Base-by-base conservation (phyloP, 2,329 filamentous ascomycete species). In the Kalmusia sp. region DNA sequence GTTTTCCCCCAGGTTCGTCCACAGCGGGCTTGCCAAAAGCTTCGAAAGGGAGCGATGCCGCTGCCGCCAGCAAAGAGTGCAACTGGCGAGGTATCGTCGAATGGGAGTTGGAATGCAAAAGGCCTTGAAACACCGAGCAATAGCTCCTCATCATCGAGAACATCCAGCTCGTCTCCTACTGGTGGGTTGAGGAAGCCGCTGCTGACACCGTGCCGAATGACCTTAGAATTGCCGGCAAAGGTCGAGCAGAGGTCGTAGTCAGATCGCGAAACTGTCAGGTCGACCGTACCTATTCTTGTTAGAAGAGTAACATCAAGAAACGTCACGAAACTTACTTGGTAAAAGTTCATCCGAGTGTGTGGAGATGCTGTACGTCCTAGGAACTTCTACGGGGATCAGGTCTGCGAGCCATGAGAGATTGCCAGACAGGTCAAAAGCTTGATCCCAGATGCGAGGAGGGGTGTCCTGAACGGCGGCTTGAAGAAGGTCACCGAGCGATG, bases 171-270 rank as follows among this genome's bases (percentile, higher is more conserved):
- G 1, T 79, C 77, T 27, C 62, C 64, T 1, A 79, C 68, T n/a
- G 66, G 67, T 0, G 81, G 82, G 48, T 84, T 84, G n/a, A 84
- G 71, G 60, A 83, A 84, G 4, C 80, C 80, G 50, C 81, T 84
- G 14, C 79, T 79, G 1, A 84, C 80, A 8, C 81, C 82, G 5
- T 77, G 73, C 2, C 80, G 75, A 1, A 61, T 59, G 14, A 61
- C 48, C 37, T 62, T 60, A 14, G 44, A 27, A 40, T 41, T 49
- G 11, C 54, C 51, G 6, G 62, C 50, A 27, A 64, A 63, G 9
- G 61, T 59, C 4, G 76, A 68, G 40, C 76, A 80, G 0, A 83
- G 67, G 15, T 80, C 76, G 61, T 81, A 82, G 41, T 83, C 80
- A 0, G 81, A 78, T 1, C 82, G 75, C 1, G 81, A 82, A 25